Conservation (phyloP, 768 basidiomycete genomes). For the Hygrophorus russula region DNA sequence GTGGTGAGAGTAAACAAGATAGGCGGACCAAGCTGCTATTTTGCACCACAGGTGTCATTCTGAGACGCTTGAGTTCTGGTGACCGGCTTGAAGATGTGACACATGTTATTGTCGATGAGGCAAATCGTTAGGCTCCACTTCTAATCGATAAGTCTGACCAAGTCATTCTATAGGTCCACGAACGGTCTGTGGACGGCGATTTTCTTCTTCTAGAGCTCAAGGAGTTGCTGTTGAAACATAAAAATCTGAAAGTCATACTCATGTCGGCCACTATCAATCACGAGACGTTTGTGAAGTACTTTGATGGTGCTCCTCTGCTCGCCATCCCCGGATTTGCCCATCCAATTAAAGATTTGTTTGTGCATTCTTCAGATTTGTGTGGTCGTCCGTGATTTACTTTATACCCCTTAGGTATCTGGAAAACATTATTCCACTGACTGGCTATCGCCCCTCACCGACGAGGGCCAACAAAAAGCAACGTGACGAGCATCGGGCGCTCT, state of each 20-base stretch:
- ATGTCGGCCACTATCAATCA: slow-evolving; percentile 98
- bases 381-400: too few relatives aligned
- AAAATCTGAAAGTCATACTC: slow-evolving; percentile 65
- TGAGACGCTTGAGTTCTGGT: slow-evolving; percentile 65
- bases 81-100: slow-evolving; percentile 62
- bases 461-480: slow-evolving; percentile 24
- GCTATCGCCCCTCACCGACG: slow-evolving; percentile 38
- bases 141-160: neutral
- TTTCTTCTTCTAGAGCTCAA: slow-evolving; percentile 78
- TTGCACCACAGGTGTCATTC: slow-evolving; percentile 90
- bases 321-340: slow-evolving; percentile 76
- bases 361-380: neutral
- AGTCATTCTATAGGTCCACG: slow-evolving; percentile 62
- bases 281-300: slow-evolving; percentile 74
- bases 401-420: slow-evolving; percentile 73
- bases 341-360: slow-evolving; percentile 67
- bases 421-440: slow-evolving; percentile 51
- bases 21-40: slow-evolving; percentile 70
- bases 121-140: slow-evolving; percentile 16
- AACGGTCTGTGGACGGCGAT: slow-evolving; percentile 86
- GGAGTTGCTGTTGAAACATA: slow-evolving; percentile 55
- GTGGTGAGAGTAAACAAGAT: slow-evolving; percentile 69
- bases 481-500: slow-evolving; percentile 34
- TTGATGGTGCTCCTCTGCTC: slow-evolving; percentile 68
- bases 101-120: slow-evolving; percentile 89